Evolutionary conservation across 208 protist genomes (phyloP).

Genomic region (Phytomonas francai): DNA sequence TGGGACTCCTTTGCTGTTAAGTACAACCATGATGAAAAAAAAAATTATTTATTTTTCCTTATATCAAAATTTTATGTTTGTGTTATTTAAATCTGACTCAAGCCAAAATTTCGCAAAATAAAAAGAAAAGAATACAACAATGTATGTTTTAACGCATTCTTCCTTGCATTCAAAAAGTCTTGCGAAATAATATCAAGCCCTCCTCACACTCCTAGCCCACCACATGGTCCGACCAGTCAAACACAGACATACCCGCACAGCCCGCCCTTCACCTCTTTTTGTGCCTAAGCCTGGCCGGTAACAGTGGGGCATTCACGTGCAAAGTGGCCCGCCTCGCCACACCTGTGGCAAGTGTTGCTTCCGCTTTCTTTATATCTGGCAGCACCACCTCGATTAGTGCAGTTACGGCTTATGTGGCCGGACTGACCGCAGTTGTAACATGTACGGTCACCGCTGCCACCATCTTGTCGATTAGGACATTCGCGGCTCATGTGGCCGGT

Average conservation of each 20-base stretch:
- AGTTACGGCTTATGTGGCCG: constrained; percentile 77
- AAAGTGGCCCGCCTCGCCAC: constrained; percentile 74
- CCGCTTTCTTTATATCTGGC: background rate
- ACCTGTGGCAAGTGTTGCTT: constrained; percentile 58
- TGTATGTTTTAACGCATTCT: background rate
- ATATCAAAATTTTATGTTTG: background rate
- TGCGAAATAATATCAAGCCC: background rate
- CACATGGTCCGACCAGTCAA: background rate
- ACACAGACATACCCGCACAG: background rate
- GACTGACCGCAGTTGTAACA: constrained; percentile 77
- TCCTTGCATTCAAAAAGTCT: background rate
- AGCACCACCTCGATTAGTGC: constrained; percentile 36
- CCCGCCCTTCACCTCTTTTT: constrained; percentile 16
- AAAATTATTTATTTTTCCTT: background rate
- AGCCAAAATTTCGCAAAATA: background rate
- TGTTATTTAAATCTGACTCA: background rate
- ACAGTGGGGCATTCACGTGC: constrained; percentile 49
- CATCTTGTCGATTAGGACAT: constrained; percentile 51
- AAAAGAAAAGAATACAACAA: background rate
- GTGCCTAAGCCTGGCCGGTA: background rate
- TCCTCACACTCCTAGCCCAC: background rate
- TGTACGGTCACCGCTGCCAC: constrained; percentile 44
- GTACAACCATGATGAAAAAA: background rate
- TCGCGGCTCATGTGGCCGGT: constrained; percentile 74
- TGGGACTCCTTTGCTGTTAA: background rate